phyloP scores from a whole-genome alignment of 2,329 filamentous ascomycete genomes.

The Corinectria fuckeliana region DNA sequence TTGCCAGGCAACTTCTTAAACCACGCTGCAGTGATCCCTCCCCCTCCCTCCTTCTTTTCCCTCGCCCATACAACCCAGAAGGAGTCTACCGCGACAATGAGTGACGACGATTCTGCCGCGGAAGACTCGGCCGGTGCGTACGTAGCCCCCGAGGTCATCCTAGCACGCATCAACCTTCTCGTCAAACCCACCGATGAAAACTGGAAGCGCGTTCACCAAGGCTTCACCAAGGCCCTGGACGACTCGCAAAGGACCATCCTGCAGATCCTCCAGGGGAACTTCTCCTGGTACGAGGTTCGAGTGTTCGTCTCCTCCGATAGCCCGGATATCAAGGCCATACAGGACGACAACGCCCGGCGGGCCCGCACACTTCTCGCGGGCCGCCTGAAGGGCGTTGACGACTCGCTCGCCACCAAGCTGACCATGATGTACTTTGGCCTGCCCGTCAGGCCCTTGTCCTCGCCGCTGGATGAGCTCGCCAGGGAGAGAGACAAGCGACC shows the following conservation, averaged over 20 bases:
- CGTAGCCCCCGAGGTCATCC: neutral
- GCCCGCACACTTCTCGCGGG: constrained; percentile 41
- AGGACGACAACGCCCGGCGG: constrained; percentile 39
- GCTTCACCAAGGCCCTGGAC: constrained; percentile 40
- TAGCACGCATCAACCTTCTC: constrained; percentile 27
- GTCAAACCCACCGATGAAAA: constrained; percentile 32
- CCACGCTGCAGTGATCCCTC: neutral
- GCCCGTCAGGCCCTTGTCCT: constrained; percentile 48
- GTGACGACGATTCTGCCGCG: neutral
- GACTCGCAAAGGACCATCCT: constrained; percentile 30
- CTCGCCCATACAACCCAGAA: neutral
- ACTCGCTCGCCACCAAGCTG: constrained; percentile 49
- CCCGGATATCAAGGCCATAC: constrained; percentile 39
- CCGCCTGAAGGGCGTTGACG: constrained; percentile 39
- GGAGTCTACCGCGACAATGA: neutral
- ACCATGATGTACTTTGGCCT: constrained; percentile 56
- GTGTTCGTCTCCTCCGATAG: constrained; percentile 41
- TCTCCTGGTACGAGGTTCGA: constrained; percentile 43
- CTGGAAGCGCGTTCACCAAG: constrained; percentile 37
- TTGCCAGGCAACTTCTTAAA: neutral
- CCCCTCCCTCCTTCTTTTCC: neutral
- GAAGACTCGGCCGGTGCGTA: neutral
- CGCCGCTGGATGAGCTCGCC: constrained; percentile 35
- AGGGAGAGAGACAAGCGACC: neutral
- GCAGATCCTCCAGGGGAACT: constrained; percentile 42